Percentiles rank a stretch among this genome's conserved stretches.
Conservation (phyloP, 257 asterid genomes). For the Nicotiana tomentosiformis region DNA sequence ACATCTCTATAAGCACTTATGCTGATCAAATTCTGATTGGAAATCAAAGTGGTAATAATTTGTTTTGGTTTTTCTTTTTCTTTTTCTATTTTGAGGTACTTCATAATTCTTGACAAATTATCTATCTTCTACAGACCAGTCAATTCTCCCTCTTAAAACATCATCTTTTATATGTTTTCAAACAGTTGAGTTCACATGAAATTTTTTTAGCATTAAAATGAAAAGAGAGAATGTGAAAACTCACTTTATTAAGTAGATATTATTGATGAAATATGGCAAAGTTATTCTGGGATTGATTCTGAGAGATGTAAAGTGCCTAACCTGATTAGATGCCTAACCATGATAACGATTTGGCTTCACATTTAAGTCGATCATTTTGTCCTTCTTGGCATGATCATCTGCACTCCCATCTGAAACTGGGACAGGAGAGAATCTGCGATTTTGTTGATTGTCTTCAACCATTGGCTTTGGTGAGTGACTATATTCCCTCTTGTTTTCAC, state of each 20-base stretch:
- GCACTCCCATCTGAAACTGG: conserved; percentile 21
- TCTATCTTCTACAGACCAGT: background rate
- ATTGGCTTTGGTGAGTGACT: conserved; percentile 18
- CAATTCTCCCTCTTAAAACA: background rate
- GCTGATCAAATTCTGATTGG: background rate
- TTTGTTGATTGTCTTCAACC: conserved; percentile 31
- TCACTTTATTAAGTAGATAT: background rate
- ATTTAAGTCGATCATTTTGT: conserved; percentile 74
- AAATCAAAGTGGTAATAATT: background rate
- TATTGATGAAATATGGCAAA: background rate
- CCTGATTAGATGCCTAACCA: conserved; percentile 40
- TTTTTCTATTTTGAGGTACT: background rate
- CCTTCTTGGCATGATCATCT: conserved; percentile 32
- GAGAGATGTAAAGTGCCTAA: background rate
- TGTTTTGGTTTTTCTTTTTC: background rate
- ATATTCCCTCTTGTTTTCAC: conserved; percentile 36
- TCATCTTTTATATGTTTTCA: background rate
- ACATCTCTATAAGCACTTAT: background rate
- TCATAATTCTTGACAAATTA: background rate
- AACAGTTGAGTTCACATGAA: background rate
- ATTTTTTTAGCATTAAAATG: background rate
- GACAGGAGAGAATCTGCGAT: conserved; percentile 32
- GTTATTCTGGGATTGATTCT: background rate
- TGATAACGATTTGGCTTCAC: conserved; percentile 61
- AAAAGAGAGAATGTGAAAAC: background rate